These are phyloP conservation scores for Cercospora zeae-maydis DNA, from an alignment of 2,329 filamentous ascomycete genomes.

Conservation along the genomic window DNA sequence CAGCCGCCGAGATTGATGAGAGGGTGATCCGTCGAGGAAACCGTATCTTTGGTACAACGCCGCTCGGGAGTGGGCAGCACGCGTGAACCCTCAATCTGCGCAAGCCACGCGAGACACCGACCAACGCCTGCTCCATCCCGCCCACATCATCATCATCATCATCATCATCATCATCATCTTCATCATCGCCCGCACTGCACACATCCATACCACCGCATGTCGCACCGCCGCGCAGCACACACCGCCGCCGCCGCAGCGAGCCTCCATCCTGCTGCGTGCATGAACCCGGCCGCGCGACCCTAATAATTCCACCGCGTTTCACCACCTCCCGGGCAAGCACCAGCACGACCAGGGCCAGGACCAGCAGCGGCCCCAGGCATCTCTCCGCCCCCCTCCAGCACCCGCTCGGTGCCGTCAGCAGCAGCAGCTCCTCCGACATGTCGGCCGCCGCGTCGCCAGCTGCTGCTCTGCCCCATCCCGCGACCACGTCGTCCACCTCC, in stretches of 20 bases:
- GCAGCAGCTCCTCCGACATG: slow-evolving; percentile 23
- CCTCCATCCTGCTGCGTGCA: background rate
- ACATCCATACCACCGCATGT: background rate
- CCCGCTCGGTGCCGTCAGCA: background rate
- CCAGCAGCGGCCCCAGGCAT: background rate
- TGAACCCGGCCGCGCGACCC: background rate
- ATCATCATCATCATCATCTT: background rate
- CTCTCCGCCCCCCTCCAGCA: background rate
- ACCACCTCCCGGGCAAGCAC: background rate
- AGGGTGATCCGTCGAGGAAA: background rate
- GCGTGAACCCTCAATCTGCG: background rate
- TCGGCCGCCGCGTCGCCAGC: slow-evolving; percentile 46
- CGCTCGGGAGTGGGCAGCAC: background rate
- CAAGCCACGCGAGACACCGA: slow-evolving; percentile 2
- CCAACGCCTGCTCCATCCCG: background rate
- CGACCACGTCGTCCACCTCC: slow-evolving; percentile 48
- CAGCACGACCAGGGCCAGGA: background rate
- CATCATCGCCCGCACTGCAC: background rate
- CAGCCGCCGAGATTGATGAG: background rate
- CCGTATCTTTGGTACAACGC: slow-evolving; percentile 1
- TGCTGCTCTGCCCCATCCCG: slow-evolving; percentile 47
- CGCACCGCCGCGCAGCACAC: background rate
- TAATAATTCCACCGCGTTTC: slow-evolving; percentile 2
- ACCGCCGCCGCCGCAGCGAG: background rate
- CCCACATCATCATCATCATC: background rate